phyloP scores from a whole-genome alignment of 2,329 filamentous ascomycete species.

The Aspergillus sp. region DNA sequence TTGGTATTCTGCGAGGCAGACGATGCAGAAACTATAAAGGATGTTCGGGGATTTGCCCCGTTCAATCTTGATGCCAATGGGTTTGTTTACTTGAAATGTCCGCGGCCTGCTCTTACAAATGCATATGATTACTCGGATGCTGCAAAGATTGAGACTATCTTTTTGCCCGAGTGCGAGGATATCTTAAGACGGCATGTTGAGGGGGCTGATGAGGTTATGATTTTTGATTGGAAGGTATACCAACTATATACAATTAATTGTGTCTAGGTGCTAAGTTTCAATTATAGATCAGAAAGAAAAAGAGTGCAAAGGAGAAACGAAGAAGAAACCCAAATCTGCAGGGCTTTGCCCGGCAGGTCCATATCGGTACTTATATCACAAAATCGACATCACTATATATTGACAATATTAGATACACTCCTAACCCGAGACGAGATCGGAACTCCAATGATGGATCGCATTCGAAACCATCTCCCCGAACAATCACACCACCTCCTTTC shows the following conservation, averaged over 20 bases:
- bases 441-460: neutral
- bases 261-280: neutral
- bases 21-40: neutral
- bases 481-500: constrained; percentile 1
- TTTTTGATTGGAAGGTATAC: constrained; percentile 3
- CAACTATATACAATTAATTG: neutral
- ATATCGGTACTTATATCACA: constrained; percentile 1
- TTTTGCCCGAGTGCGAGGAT: neutral
- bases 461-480: constrained; percentile 1
- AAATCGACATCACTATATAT: too few species aligned
- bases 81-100: neutral
- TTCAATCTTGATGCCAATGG: neutral
- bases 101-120: neutral
- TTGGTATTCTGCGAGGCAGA: neutral
- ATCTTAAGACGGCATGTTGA: neutral
- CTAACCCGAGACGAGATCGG: neutral
- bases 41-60: neutral
- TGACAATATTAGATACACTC: constrained; percentile 1
- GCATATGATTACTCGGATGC: neutral
- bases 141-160: neutral
- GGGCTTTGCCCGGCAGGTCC: neutral
- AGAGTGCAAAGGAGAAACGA: constrained; percentile 4
- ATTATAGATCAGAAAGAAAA: constrained; percentile 2
- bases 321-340: constrained; percentile 3
- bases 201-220: constrained; percentile 2